phyloP scores from a whole-genome alignment of 257 asterid species.

The Ehretia macrophylla region DNA sequence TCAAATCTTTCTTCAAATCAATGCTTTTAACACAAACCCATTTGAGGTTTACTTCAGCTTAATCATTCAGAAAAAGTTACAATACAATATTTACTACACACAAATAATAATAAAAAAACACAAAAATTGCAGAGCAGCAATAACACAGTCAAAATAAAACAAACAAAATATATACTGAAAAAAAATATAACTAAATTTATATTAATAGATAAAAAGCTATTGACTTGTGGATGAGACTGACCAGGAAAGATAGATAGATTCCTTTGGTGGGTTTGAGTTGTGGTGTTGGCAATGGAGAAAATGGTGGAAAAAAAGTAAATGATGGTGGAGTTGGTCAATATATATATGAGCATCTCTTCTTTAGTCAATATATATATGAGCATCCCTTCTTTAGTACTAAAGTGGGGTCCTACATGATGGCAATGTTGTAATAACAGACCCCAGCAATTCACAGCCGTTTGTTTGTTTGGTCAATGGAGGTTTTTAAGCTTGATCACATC shows the following conservation, averaged over 20 bases:
- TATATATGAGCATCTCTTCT: neutral
- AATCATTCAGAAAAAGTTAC: neutral
- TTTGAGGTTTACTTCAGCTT: neutral
- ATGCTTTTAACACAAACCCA: neutral
- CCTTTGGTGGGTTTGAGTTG: neutral
- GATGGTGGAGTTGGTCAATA: neutral
- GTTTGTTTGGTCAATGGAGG: too few relatives aligned
- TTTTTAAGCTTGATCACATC: too few relatives aligned
- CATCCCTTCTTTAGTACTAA: too few relatives aligned
- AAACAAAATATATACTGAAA: neutral
- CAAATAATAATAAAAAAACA: too few relatives aligned
- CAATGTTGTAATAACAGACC: too few relatives aligned
- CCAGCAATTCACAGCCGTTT: too few relatives aligned
- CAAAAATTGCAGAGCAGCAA: neutral
- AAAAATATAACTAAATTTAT: neutral
- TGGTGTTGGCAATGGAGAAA: neutral
- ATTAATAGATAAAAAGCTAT: neutral
- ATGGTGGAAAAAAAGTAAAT: neutral
- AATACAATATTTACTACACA: neutral
- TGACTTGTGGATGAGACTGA: neutral
- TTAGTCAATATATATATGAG: too few relatives aligned
- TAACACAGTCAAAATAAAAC: neutral
- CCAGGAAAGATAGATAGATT: slow-evolving; percentile 1
- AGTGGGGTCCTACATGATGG: too few relatives aligned
- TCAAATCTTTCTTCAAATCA: too few relatives aligned